Evolutionary conservation across 2,329 filamentous ascomycete species (phyloP).

Genomic region (Diaporthe vaccinii): DNA sequence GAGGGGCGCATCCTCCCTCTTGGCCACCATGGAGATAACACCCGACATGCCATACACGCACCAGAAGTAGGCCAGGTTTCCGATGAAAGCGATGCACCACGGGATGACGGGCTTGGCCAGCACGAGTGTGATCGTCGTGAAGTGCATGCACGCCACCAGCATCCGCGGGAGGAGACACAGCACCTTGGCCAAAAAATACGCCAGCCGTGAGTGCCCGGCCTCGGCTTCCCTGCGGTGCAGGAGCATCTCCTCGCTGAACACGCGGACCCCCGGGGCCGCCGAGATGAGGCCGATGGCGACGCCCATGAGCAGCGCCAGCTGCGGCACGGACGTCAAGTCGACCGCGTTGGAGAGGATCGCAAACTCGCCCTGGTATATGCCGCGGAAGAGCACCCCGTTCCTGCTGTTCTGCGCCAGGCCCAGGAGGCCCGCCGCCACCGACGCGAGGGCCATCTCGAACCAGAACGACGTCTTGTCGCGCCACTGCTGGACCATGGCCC

Average conservation of each 20-base stretch:
- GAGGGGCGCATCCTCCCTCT: constrained; percentile 69
- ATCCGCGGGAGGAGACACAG: constrained; percentile 65
- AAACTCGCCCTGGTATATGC: constrained; percentile 65
- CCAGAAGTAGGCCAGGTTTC: constrained; percentile 70
- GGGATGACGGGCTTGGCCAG: constrained; percentile 63
- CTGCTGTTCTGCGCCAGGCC: constrained; percentile 65
- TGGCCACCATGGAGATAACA: constrained; percentile 65
- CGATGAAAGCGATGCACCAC: constrained; percentile 62
- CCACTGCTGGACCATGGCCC: constrained; percentile 70
- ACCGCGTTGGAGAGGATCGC: constrained; percentile 64
- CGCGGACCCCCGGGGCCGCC: constrained; percentile 66
- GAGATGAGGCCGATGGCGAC: constrained; percentile 70
- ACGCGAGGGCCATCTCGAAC: constrained; percentile 67
- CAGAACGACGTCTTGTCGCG: constrained; percentile 64
- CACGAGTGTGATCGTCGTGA: constrained; percentile 64
- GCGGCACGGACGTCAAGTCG: constrained; percentile 63
- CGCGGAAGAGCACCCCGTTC: constrained; percentile 66
- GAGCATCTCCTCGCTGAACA: constrained; percentile 69
- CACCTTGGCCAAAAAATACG: constrained; percentile 70
- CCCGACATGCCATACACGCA: constrained; percentile 69
- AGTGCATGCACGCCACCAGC: constrained; percentile 65
- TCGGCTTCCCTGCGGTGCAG: constrained; percentile 68
- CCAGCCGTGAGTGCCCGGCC: constrained; percentile 67
- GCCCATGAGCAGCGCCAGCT: constrained; percentile 65
- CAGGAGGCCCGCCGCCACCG: constrained; percentile 66